Conservation (phyloP, 805 yeast species). For the Spathaspora gorwiae region DNA sequence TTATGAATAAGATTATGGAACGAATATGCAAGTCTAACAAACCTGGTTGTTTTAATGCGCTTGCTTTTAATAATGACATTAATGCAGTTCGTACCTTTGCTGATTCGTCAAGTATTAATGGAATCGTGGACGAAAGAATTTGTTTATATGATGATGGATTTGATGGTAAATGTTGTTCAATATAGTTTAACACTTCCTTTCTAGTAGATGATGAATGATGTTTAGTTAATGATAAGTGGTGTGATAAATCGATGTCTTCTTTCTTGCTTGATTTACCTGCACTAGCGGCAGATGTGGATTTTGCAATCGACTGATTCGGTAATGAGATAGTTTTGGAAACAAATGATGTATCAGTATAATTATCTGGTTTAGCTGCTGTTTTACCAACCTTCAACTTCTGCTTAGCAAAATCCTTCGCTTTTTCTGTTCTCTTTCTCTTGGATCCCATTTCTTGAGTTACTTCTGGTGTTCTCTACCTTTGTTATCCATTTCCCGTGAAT, state of each 20-base stretch:
- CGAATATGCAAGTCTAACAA: slow-evolving; percentile 59
- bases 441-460: slow-evolving; percentile 30
- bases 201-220: slow-evolving; percentile 71
- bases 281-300: slow-evolving; percentile 6
- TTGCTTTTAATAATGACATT: slow-evolving; percentile 42
- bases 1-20: slow-evolving; percentile 64
- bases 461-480: too few relatives aligned
- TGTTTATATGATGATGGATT: slow-evolving; percentile 53
- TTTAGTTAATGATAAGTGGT: slow-evolving; percentile 62
- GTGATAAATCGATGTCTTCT: slow-evolving; percentile 46
- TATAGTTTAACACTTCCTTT: slow-evolving; percentile 59
- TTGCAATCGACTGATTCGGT: slow-evolving; percentile 39
- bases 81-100: slow-evolving; percentile 58
- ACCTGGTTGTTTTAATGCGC: slow-evolving; percentile 48
- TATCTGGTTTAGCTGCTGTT: slow-evolving; percentile 61
- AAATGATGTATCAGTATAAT: slow-evolving; percentile 83
- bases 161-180: slow-evolving; percentile 49
- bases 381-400: slow-evolving; percentile 87
- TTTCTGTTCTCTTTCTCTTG: slow-evolving; percentile 55
- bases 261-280: slow-evolving; percentile 7
- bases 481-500: too few relatives aligned
- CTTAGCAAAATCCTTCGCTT: slow-evolving; percentile 71
- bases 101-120: slow-evolving; percentile 65
- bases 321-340: slow-evolving; percentile 56
- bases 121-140: slow-evolving; percentile 52